Base-by-base conservation (phyloP, 768 basidiomycete genomes). In the Saitozyma sp. region DNA sequence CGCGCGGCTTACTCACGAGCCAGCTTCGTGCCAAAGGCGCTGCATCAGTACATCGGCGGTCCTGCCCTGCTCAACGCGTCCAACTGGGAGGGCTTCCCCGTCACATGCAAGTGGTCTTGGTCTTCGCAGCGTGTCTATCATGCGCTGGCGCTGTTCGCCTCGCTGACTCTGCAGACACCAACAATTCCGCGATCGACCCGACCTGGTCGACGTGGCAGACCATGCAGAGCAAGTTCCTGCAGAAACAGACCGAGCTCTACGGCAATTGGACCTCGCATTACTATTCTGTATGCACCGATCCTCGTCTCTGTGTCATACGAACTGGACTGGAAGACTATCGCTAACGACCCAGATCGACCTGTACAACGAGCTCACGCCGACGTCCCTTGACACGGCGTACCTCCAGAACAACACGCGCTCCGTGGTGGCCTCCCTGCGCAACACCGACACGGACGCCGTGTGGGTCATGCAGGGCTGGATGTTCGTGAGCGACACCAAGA, bases 381-480 rank as follows among this genome's bases (percentile, higher is more conserved):
- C 46, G 17, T 48, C 46, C 46, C 13, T 17, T 48, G 46, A 48
- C 46, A 14, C 17, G 13, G 13, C 46, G 46, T 48, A 48, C 46
- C 46, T 48, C 14, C 13, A 14, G 13, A 48, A 14, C 13, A 48
- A 48, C 46, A 48, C 46, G 13, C 46, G 17, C 13, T 14, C 14
- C 46, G 46, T 48, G 14, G 17, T 48, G 17, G 3, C 14, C 3
- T 48, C 46, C 14, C 17, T 48, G 46, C 46, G 46, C 17, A 48
- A 48, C 17, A 17, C 17, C 14, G 46, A 48, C 17, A 2, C 46
- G 14, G 46, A 48, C 13, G 46, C 46, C 13, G 46, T 48, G 14
- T 48, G 46, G 46, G 46, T 48, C 46, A 48, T 48, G 46, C 46
- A 48, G 17, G 46, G 46, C 14, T 48, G 46, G 46, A 14, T 48